These are phyloP conservation scores for Nakazawaea ambrosiae DNA, from an alignment of 805 yeast genomes.

Conservation along the genomic window DNA sequence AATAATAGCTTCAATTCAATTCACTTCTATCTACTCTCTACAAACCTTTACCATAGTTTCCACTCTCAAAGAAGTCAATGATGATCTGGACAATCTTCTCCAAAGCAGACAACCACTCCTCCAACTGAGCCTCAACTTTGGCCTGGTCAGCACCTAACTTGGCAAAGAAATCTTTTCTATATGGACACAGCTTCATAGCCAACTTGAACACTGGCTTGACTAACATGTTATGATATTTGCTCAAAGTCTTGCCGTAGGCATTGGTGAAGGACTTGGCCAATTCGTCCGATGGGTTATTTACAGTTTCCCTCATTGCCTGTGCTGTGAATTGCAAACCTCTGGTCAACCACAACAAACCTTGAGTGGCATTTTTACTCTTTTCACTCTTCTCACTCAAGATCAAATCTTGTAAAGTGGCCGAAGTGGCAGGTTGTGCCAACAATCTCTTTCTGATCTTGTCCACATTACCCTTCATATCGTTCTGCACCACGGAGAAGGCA, in stretches of 20 bases:
- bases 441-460: constrained; percentile 63
- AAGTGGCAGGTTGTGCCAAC: constrained; percentile 53
- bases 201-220: constrained; percentile 82
- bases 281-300: constrained; percentile 56
- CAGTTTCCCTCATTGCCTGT: constrained; percentile 75
- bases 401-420: constrained; percentile 70
- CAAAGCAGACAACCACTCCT: constrained; percentile 68
- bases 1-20: too few relatives aligned
- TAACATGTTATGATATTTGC: constrained; percentile 75
- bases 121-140: constrained; percentile 58
- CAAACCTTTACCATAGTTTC: constrained; percentile 81
- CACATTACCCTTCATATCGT: constrained; percentile 84
- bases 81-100: constrained; percentile 69
- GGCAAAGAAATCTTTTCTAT: constrained; percentile 75
- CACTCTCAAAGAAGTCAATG: constrained; percentile 66
- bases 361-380: constrained; percentile 70
- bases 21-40: too few relatives aligned
- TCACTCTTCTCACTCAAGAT: constrained; percentile 65
- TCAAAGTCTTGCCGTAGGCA: constrained; percentile 75
- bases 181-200: constrained; percentile 95
- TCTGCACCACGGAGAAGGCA: constrained; percentile 80
- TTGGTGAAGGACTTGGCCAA: constrained; percentile 73
- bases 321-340: constrained; percentile 90
- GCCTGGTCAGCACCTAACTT: constrained; percentile 75
- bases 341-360: constrained; percentile 82